A percentile compares a stretch with the other conserved stretches of the same genome.
Evolutionary conservation across 805 yeast genomes (phyloP).

Genomic region (Candida morakotiae): DNA sequence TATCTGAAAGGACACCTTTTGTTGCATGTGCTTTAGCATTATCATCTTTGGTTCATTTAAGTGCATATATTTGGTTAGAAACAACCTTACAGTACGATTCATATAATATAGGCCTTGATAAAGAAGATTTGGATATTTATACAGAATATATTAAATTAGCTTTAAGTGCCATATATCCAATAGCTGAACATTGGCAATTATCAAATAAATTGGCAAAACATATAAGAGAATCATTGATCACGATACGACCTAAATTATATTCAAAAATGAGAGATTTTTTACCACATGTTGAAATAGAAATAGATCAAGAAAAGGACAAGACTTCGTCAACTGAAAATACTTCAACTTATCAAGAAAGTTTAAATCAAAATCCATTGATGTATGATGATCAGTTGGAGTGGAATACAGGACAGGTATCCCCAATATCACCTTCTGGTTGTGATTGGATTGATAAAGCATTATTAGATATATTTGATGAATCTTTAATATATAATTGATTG

Average conservation of each 20-base stretch:
- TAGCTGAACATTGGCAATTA: slow-evolving; percentile 49
- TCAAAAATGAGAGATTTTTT: slow-evolving; percentile 31
- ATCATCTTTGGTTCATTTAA: slow-evolving; percentile 47
- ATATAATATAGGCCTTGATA: slow-evolving; percentile 16
- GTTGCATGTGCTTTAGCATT: slow-evolving; percentile 53
- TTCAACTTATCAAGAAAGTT: neutral
- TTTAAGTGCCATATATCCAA: slow-evolving; percentile 45
- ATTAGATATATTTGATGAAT: slow-evolving; percentile 12
- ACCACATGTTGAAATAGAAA: slow-evolving; percentile 14
- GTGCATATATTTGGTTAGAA: slow-evolving; percentile 52
- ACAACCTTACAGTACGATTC: slow-evolving; percentile 21
- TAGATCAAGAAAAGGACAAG: slow-evolving; percentile 2
- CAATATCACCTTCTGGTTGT: slow-evolving; percentile 47
- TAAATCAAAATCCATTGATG: slow-evolving; percentile 4
- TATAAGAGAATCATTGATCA: slow-evolving; percentile 41
- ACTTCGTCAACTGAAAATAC: neutral
- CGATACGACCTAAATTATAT: slow-evolving; percentile 40
- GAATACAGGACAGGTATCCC: slow-evolving; percentile 10
- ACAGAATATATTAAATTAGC: slow-evolving; percentile 48
- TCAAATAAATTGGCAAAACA: slow-evolving; percentile 45
- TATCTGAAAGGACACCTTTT: slow-evolving; percentile 45
- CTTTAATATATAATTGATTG: neutral
- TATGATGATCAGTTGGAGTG: slow-evolving; percentile 10
- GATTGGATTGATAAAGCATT: slow-evolving; percentile 50
- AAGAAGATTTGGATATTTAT: slow-evolving; percentile 39